Base-by-base conservation (phyloP, 2,329 filamentous ascomycete species). In the Zymoseptoria crescenta region DNA sequence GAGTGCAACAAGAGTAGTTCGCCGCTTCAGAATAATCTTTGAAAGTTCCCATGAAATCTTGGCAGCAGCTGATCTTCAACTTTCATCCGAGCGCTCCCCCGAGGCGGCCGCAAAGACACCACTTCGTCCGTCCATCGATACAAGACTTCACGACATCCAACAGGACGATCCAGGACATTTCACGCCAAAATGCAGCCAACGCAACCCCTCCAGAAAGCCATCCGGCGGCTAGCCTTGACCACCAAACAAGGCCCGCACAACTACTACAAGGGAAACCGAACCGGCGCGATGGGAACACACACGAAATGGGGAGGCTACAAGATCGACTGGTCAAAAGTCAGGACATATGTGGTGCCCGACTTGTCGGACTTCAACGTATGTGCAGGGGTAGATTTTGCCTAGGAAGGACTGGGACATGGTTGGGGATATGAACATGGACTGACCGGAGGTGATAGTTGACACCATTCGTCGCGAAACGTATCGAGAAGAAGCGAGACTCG, bases 231-330 rank as follows among this genome's bases (percentile, higher is more conserved):
- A 60, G 81, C 83, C 56, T 83, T 99, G 70, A 96, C 90, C 10
- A 96, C 93, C 67, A 99, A 99, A 78, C 87, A 94, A 76, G 87
- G 93, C 73, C 89, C 88, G 74, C 90, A 91, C 72, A 93, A 92
- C 67, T 99, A 87, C 84, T 99, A 99, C 85, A 97, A 97, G 81
- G 94, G 94, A 73, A 96, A 88, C 69, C 83, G 92, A 52, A 87
- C 91, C 0, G 94, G 94, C 1, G 85, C 88, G 49, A 91, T 95
- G 85, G 94, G 94, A 74, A 77, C 80, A 13, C 90, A 95, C 77
- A 92, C 89, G 57, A 88, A 89, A 73, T 84, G 85, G 72, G 94
- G 93, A 74, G 87, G 87, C 55, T 99, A 94, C 75, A 74, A 85
- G 52, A 86, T 97, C 66, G 88, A 97, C 66, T 96, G 83, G 81